Evolutionary conservation across 345 rosid species (phyloP), one percentile per base, ranked within the genome.

Genomic region (Conringia planisiliqua): DNA sequence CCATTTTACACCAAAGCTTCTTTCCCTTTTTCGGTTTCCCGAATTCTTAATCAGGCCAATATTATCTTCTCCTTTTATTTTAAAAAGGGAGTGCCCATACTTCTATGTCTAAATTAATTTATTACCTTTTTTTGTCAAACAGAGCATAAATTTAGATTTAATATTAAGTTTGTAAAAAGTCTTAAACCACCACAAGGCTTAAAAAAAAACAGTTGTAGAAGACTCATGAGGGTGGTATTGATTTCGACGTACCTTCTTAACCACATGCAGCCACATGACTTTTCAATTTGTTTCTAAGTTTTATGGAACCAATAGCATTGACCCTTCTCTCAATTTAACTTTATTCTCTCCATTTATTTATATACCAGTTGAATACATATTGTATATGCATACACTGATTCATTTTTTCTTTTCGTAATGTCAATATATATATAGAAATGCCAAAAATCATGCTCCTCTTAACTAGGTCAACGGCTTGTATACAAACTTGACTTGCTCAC

Each of bases 201-300:
- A 38, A 38, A 57, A 3, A 38, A 38, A 62, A 18, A 24, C 4
- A 36, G 51, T 57, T 36, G 14, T 60, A 50, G 16, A 67, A 59
- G 67, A 75, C 73, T 78, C 61, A 69, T 80, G 75, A n/a, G 63
- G 68, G 32, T 66, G 66, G 56, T 61, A 70, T 79, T 66, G 81
- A 62, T 69, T 79, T 82, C 79, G 79, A 80, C 70, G 82, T 78
- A 72, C 68, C 59, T 82, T 69, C 80, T 72, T 70, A 46, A 75
- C 69, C 81, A 83, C 83, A 80, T 83, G 82, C 84, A 76, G 46
- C 79, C 83, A 79, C 85, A 71, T 82, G 79, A 72, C 42, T n/a
- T 40, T 36, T 38, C 10, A 67, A 48, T n/a, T 33, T 60, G 12
- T 13, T 66, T 35, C 33, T 1, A 74, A 66, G 78, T 57, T 68